Percentiles rank a stretch among this genome's conserved stretches.
Conservation (phyloP, 192 early-diverging fungal genomes). For the Coemansia sp. region DNA sequence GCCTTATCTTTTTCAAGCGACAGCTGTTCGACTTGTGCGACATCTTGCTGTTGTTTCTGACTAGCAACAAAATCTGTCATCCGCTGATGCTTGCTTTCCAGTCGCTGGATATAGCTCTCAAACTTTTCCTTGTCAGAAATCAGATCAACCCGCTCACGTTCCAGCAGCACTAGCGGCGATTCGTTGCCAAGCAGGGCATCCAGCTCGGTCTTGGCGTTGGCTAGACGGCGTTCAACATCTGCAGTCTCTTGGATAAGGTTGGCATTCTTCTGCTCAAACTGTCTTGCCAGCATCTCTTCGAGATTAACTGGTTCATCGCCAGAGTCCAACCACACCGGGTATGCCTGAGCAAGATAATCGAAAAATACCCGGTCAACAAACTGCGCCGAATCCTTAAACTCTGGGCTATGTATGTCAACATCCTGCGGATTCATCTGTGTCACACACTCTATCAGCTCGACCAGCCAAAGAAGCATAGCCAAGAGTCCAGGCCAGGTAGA, state of each 20-base stretch:
- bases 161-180: conserved; percentile 57
- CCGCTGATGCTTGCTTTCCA: conserved; percentile 59
- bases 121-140: conserved; percentile 63
- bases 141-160: conserved; percentile 59
- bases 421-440: conserved; percentile 53
- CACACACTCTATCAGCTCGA: conserved; percentile 64
- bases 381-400: conserved; percentile 48
- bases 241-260: conserved; percentile 54
- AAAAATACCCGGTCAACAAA: conserved; percentile 73
- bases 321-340: conserved; percentile 62
- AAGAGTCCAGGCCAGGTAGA: conserved; percentile 68
- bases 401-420: conserved; percentile 25
- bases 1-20: conserved; percentile 57
- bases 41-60: conserved; percentile 42
- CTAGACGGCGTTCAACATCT: conserved; percentile 57
- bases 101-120: conserved; percentile 42
- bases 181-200: conserved; percentile 38
- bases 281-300: conserved; percentile 56
- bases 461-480: conserved; percentile 74
- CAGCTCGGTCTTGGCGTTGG: conserved; percentile 54
- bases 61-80: conserved; percentile 41
- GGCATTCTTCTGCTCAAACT: conserved; percentile 67
- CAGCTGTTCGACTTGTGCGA: conserved; percentile 49
- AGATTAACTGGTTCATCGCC: conserved; percentile 65
- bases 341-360: conserved; percentile 65